Conservation (phyloP, 176 grass and related monocot species). For the Carex parvula region DNA sequence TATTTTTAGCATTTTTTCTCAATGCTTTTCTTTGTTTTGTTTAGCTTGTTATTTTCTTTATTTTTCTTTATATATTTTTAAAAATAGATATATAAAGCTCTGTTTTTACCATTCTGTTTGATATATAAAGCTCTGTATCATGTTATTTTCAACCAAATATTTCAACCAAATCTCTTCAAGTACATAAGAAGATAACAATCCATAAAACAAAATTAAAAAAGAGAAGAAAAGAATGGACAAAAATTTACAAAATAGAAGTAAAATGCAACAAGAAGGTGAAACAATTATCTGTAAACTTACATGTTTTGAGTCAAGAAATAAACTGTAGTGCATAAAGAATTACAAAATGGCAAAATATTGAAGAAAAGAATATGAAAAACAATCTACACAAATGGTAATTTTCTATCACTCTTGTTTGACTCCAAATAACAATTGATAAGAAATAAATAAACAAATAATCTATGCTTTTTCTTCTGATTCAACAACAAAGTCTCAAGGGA, state of each 20-base stretch:
- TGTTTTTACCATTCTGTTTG: too few relatives aligned
- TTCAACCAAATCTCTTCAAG: neutral
- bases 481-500: neutral
- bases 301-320: conserved; percentile 1
- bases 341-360: neutral
- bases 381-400: neutral
- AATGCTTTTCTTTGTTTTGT: too few relatives aligned
- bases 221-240: neutral
- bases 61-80: too few relatives aligned
- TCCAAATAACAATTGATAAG: neutral
- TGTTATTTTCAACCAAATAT: neutral
- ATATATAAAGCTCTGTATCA: neutral
- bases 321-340: neutral
- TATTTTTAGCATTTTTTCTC: too few relatives aligned
- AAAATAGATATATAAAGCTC: too few relatives aligned
- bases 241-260: neutral
- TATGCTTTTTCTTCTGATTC: neutral
- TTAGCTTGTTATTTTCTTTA: too few relatives aligned
- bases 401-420: neutral
- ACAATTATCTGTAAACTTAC: neutral
- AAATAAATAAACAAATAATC: too few relatives aligned
- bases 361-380: conserved; percentile 1
- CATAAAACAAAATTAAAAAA: neutral
- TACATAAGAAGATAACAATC: neutral
- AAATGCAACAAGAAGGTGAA: neutral